Evolutionary conservation across 1,284 basidiomycete species (phyloP), one percentile per base, ranked within the genome.

Genomic region (Earliella scabrosa): DNA sequence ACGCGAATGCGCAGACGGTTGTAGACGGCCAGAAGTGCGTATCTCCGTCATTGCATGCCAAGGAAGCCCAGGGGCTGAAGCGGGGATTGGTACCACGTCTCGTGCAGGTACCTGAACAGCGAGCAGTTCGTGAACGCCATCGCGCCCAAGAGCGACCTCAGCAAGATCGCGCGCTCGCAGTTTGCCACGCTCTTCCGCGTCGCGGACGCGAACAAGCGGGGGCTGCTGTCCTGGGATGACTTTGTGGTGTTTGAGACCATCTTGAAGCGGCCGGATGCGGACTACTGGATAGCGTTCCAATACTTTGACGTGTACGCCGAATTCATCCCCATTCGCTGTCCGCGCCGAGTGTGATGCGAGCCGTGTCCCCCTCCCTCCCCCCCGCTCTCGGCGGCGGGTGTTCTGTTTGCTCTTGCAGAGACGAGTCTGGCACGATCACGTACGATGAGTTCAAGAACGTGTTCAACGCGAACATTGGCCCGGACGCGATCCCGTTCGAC

Each of bases 251-350:
- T 98, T 69, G 90, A 97, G 78, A 95, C 93, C 16, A 76, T 93
- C 63, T 75, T 95, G 66, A 94, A 95, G 73, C 81, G 93, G 66
- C 90, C 94, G 40, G 94, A 97, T 74, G 94, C 95, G 32, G 94
- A 96, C 71, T 95, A 96, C 73, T 93, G 92, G 84, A 95, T 97
- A 71, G 95, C 95, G 24, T 98, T 98, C 79, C 88, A 92, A 70
- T 96, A 93, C 71, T 98, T 98, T 71, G 95, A 98, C 74, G 88
- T 90, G 93, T 95, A 76, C 69, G 92, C 56, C 36, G 41, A 29
- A 45, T 50, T 29, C 43, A 14, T 44, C 34, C 34, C 48, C 43
- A 27, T 29, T 40, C 29, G 34, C 10, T 16, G n/a, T 29, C 27
- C 26, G 41, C 20, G 20, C 36, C 21, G 39, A 52, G 51, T 59